A percentile compares a stretch with the other conserved stretches of the same genome.
Conservation (phyloP, 495 filamentous ascomycete species). For the Xylaria cubensis region DNA sequence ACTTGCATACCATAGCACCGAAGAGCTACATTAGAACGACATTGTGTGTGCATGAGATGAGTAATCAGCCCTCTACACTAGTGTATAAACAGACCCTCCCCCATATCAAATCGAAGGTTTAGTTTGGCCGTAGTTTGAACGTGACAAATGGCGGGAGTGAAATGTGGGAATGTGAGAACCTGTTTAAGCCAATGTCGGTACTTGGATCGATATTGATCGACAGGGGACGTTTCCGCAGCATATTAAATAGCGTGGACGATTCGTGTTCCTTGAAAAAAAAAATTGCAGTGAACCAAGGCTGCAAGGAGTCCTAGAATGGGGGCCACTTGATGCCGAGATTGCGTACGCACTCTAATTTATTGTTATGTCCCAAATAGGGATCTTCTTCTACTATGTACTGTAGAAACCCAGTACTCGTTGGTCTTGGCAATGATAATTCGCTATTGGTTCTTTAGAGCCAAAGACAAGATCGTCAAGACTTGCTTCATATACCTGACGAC, state of each 20-base stretch:
- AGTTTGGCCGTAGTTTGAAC: neutral
- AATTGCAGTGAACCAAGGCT: neutral
- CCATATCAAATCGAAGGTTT: slow-evolving; percentile 2
- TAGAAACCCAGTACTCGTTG: neutral
- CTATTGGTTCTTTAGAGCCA: neutral
- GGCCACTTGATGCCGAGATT: neutral
- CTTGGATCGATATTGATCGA: slow-evolving; percentile 19
- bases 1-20: neutral
- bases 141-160: slow-evolving; percentile 18
- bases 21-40: neutral
- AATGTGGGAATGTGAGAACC: neutral
- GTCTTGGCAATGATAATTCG: slow-evolving; percentile 11
- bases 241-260: neutral
- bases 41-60: neutral
- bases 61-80: neutral
- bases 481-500: neutral
- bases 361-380: neutral
- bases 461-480: neutral
- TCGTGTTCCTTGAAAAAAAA: slow-evolving; percentile 19
- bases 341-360: slow-evolving; percentile 3
- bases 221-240: slow-evolving; percentile 17
- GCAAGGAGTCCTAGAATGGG: neutral
- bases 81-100: slow-evolving; percentile 12
- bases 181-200: slow-evolving; percentile 8
- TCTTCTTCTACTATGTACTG: neutral